Conservation (phyloP, 2,329 filamentous ascomycete species). For the Hypoxylon sp. region DNA sequence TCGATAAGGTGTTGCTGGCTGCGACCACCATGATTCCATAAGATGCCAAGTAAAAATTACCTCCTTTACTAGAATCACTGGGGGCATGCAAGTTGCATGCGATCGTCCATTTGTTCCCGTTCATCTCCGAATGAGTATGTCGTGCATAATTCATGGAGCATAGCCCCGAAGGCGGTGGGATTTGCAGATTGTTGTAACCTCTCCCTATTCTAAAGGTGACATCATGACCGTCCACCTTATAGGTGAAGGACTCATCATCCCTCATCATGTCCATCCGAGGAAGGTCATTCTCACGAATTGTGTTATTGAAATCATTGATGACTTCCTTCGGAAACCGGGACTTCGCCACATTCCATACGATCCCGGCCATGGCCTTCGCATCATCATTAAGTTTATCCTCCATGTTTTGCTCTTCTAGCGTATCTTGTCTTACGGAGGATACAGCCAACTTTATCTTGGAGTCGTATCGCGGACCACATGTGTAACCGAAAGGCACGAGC, state of each 20-base stretch:
- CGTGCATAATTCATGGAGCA: slow-evolving; percentile 43
- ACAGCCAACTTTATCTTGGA: slow-evolving; percentile 32
- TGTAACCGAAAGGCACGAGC: slow-evolving; percentile 46
- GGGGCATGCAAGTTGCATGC: slow-evolving; percentile 38
- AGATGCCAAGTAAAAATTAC: slow-evolving; percentile 45
- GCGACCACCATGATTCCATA: slow-evolving; percentile 47
- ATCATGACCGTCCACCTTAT: slow-evolving; percentile 29
- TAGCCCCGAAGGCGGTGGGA: slow-evolving; percentile 41
- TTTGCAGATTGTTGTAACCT: slow-evolving; percentile 27
- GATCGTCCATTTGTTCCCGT: slow-evolving; percentile 45
- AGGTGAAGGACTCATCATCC: slow-evolving; percentile 39
- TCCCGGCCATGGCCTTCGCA: slow-evolving; percentile 45
- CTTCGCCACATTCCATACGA: slow-evolving; percentile 47
- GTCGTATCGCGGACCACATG: slow-evolving; percentile 29
- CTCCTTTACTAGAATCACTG: slow-evolving; percentile 31
- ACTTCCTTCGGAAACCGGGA: slow-evolving; percentile 42
- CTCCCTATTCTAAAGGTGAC: slow-evolving; percentile 32
- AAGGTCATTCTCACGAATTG: slow-evolving; percentile 33
- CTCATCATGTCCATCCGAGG: slow-evolving; percentile 46
- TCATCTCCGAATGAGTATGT: slow-evolving; percentile 40
- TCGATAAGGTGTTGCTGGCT: slow-evolving; percentile 42
- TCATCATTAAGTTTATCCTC: slow-evolving; percentile 27
- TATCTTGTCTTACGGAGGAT: slow-evolving; percentile 12
- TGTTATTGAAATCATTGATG: slow-evolving; percentile 41
- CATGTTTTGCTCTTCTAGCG: not conserved